Conservation (phyloP, 2,329 filamentous ascomycete species). For the Myriosclerotinia curreyana region DNA sequence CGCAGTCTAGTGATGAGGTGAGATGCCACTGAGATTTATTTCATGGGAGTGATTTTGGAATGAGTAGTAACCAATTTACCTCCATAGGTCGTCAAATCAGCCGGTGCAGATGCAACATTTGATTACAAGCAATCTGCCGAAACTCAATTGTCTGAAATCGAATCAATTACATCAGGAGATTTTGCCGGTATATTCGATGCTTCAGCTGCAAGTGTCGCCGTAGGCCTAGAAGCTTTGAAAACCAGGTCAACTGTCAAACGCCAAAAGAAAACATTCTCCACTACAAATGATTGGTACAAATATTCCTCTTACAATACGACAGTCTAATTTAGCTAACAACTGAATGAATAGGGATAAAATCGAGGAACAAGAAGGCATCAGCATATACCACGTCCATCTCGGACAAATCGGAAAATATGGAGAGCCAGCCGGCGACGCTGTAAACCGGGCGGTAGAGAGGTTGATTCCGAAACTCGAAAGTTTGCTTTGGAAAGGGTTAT, state of each 20-base stretch:
- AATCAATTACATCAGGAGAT: constrained; percentile 11
- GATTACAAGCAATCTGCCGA: constrained; percentile 33
- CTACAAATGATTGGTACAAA: constrained; percentile 18
- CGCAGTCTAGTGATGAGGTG: constrained; percentile 26
- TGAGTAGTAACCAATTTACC: neutral
- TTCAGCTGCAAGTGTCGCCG: constrained; percentile 1
- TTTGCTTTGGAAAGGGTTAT: neutral
- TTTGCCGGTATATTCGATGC: constrained; percentile 16
- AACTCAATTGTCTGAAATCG: constrained; percentile 1
- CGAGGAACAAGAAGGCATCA: constrained; percentile 24
- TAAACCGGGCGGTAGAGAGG: constrained; percentile 22
- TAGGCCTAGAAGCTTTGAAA: constrained; percentile 2
- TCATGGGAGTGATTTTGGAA: neutral
- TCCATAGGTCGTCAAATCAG: constrained; percentile 33
- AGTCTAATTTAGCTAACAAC: neutral
- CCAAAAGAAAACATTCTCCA: constrained; percentile 18
- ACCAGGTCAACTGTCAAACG: neutral
- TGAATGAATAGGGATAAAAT: constrained; percentile 25
- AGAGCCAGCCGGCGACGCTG: constrained; percentile 18
- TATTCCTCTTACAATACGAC: neutral
- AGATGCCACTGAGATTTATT: too few species aligned
- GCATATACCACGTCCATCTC: constrained; percentile 27
- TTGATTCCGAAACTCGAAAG: constrained; percentile 17
- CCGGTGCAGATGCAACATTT: constrained; percentile 40
- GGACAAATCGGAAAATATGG: constrained; percentile 30